phyloP scores from a whole-genome alignment of 1,284 basidiomycete species.

The Ceratorhiza oryzae-sativae region DNA sequence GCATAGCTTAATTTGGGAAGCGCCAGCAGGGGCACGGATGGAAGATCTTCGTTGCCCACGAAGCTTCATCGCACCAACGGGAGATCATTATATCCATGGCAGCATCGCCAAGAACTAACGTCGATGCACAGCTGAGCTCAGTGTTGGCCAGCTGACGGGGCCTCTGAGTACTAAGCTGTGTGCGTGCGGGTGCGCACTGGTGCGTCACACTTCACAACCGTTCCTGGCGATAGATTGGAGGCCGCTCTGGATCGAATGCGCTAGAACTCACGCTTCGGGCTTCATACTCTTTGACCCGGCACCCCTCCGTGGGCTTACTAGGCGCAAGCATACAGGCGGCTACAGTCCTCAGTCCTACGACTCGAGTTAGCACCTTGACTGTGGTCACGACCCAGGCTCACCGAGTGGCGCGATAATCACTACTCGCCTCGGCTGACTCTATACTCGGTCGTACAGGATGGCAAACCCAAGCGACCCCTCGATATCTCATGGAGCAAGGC shows the following conservation, averaged over 20 bases:
- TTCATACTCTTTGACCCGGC: neutral
- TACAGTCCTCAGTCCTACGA: constrained; percentile 1
- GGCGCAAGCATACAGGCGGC: neutral
- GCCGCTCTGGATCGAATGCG: neutral
- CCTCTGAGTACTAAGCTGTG: neutral
- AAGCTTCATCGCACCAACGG: constrained; percentile 4
- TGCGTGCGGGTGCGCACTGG: neutral
- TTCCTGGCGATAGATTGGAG: neutral
- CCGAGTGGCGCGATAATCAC: neutral
- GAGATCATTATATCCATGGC: constrained; percentile 4
- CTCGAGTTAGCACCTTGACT: neutral
- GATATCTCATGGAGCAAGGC: neutral
- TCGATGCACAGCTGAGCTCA: neutral
- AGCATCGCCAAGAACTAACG: neutral
- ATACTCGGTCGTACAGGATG: neutral
- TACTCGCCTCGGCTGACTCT: neutral
- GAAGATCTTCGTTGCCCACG: constrained; percentile 10
- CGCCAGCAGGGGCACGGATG: neutral
- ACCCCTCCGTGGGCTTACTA: neutral
- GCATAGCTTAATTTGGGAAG: constrained; percentile 13
- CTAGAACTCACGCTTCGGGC: constrained; percentile 9
- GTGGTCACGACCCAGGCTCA: neutral
- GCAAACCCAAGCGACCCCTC: neutral
- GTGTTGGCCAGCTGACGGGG: neutral
- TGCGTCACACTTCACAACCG: constrained; percentile 9